Conservation (phyloP, 768 basidiomycete genomes). For the Tricholoma matsutake region DNA sequence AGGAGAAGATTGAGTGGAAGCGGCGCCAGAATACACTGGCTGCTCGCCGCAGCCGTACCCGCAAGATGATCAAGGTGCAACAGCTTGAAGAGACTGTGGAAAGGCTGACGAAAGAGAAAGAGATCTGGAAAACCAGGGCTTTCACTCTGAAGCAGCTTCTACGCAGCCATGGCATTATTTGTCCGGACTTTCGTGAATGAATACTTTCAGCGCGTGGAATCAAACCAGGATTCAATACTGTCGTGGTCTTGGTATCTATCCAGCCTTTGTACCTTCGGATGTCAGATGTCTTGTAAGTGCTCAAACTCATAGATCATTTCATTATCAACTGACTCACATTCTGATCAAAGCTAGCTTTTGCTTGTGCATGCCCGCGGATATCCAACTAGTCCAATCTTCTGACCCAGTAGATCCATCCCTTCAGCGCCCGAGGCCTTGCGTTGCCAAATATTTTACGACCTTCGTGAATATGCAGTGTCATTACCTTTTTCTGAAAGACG, state of each 20-base stretch:
- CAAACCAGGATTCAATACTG: background rate
- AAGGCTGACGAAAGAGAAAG: slow-evolving; percentile 51
- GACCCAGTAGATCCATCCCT: background rate
- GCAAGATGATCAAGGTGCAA: slow-evolving; percentile 68
- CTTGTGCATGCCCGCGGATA: background rate
- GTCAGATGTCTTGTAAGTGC: background rate
- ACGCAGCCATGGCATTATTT: slow-evolving; percentile 52
- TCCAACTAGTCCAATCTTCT: background rate
- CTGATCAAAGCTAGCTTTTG: background rate
- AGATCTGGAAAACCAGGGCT: slow-evolving; percentile 61
- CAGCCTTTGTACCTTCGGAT: background rate
- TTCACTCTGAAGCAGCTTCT: slow-evolving; percentile 50
- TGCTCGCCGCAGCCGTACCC: slow-evolving; percentile 73
- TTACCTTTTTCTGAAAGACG: background rate
- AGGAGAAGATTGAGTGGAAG: slow-evolving; percentile 74
- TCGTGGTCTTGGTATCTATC: background rate
- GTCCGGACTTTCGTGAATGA: slow-evolving; percentile 45
- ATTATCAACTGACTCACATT: background rate
- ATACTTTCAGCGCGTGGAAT: background rate
- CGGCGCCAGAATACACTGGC: slow-evolving; percentile 84
- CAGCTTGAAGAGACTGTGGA: slow-evolving; percentile 59
- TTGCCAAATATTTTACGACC: background rate
- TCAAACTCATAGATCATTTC: too few relatives aligned
- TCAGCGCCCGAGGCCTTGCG: background rate
- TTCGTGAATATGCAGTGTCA: background rate